These are phyloP conservation scores for Venturia oleaginea DNA, from an alignment of 2,329 filamentous ascomycete genomes.

Conservation along the genomic window DNA sequence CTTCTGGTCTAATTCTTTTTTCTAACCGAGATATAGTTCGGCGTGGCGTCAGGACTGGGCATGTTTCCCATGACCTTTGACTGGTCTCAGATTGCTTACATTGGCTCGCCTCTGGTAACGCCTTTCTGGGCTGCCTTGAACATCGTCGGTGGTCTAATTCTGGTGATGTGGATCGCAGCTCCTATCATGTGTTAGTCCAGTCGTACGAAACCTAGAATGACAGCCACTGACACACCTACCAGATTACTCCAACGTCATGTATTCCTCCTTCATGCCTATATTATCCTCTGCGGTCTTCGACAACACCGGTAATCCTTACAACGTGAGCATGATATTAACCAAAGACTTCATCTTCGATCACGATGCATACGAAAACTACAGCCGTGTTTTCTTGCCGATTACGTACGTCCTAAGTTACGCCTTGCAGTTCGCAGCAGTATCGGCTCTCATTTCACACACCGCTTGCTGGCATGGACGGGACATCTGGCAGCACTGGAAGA, in stretches of 20 bases:
- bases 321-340: slow-evolving; percentile 73
- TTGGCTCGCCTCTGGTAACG: slow-evolving; percentile 73
- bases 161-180: slow-evolving; percentile 79
- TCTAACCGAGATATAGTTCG: slow-evolving; percentile 44
- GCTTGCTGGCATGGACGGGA: slow-evolving; percentile 77
- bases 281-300: slow-evolving; percentile 79
- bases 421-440: slow-evolving; percentile 74
- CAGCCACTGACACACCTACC: not conserved
- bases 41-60: slow-evolving; percentile 73
- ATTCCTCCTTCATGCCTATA: slow-evolving; percentile 78
- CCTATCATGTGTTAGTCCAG: slow-evolving; percentile 53
- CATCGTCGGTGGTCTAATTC: slow-evolving; percentile 66
- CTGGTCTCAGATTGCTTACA: slow-evolving; percentile 83
- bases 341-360: slow-evolving; percentile 68
- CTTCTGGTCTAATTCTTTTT: not conserved
- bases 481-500: slow-evolving; percentile 68
- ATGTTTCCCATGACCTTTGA: slow-evolving; percentile 82
- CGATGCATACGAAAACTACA: slow-evolving; percentile 70
- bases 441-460: slow-evolving; percentile 72
- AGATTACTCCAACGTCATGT: slow-evolving; percentile 70
- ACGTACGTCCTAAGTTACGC: slow-evolving; percentile 83
- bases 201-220: not conserved
- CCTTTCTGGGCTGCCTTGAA: slow-evolving; percentile 84
- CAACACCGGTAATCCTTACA: slow-evolving; percentile 69
- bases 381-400: slow-evolving; percentile 74